phyloP scores from a whole-genome alignment of 2,329 filamentous ascomycete species.

The Graphilbum fragrans region DNA sequence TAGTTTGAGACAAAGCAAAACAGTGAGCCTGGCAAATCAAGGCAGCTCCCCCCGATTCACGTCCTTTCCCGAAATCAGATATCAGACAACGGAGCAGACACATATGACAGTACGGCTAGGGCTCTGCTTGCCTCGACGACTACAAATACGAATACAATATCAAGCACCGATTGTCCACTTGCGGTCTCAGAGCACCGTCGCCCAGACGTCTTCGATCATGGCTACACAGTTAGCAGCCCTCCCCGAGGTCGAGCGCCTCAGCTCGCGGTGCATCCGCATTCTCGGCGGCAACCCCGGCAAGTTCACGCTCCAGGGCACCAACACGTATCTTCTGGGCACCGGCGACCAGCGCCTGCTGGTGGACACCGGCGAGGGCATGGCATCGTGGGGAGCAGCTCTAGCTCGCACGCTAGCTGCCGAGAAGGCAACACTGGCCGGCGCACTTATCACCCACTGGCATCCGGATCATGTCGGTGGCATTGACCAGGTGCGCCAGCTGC shows the following conservation, averaged over 20 bases:
- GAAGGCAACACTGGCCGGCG: constrained; percentile 52
- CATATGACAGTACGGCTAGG: no score
- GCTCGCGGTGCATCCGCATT: constrained; percentile 67
- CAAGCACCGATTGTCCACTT: no score
- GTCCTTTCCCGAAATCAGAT: no score
- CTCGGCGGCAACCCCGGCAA: constrained; percentile 87
- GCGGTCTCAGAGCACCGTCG: no score
- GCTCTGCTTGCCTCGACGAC: not conserved
- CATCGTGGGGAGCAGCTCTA: constrained; percentile 59
- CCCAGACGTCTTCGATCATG: no score
- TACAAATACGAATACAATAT: not conserved
- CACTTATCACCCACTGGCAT: constrained; percentile 88
- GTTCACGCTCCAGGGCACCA: constrained; percentile 66
- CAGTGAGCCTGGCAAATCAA: no score
- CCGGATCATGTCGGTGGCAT: constrained; percentile 74
- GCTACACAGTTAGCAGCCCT: constrained; percentile 50
- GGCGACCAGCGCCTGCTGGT: constrained; percentile 66
- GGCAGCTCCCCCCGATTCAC: no score
- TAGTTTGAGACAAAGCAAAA: no score
- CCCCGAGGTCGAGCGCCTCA: constrained; percentile 65
- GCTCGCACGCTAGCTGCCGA: constrained; percentile 53
- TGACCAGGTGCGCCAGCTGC: constrained; percentile 49
- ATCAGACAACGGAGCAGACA: no score
- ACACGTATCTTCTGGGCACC: constrained; percentile 83
- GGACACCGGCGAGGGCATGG: constrained; percentile 77